Evolutionary conservation across 2,329 filamentous ascomycete species (phyloP), one percentile per base, ranked within the genome.

Genomic region (Xylaria multiplex): DNA sequence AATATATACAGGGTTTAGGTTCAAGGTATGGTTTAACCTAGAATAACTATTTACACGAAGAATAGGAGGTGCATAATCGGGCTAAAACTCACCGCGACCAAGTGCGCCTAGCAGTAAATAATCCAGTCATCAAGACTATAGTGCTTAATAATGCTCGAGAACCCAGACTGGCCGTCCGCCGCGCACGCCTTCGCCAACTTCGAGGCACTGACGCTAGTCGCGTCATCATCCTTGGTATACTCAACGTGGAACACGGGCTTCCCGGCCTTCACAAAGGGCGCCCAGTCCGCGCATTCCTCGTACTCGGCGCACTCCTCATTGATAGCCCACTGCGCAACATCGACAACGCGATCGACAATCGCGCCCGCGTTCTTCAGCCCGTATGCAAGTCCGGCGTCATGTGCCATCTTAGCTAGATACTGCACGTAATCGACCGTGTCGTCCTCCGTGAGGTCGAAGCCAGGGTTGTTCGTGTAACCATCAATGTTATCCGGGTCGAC

Each of bases 191-290:
- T 63, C 5, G 37, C 19, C 32, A 58, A 32, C 56, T 58, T 45
- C 1, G 55, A 43, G 9, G 60, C 6, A 7, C 52, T 61, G 2
- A 69, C 68, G 1, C 19, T 63, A 2, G 60, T 67, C 19, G 64
- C 66, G 19, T 62, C 62, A 14, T 70, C 83, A 8, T 81, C 82
- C 49, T 84, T 80, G 2, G 88, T 88, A 72, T 92, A 92, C 79
- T 92, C 90, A 68, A 92, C 90, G 74, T 91, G 86, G 75, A 92
- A 91, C 37, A 92, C 90, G 1, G 90, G 89, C 76, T 92, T 91
- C 37, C 82, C 81, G 6, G 83, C 84, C 9, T 82, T 72, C 62
- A 89, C 83, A 72, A 91, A 91, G 3, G 83, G 77, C 2, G 79
- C 77, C 74, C 88, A 91, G 1, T 78, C 82, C 42, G 79, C 78